phyloP scores from a whole-genome alignment of 2,329 filamentous ascomycete genomes.

The Colletotrichum lupini region DNA sequence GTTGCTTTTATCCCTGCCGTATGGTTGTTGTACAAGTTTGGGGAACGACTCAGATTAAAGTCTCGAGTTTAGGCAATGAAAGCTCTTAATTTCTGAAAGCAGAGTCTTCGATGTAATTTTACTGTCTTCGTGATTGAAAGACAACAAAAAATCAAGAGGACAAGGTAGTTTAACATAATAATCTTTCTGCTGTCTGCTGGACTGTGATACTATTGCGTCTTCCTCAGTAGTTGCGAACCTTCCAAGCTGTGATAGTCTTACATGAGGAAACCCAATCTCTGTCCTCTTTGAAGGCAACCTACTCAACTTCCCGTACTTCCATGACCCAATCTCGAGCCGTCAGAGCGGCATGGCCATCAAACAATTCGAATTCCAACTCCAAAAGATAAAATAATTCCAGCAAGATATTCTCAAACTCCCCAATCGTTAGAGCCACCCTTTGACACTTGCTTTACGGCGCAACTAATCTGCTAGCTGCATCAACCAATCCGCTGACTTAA shows the following conservation, averaged over 20 bases:
- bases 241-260: too few relatives aligned
- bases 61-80: too few relatives aligned
- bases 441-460: not conserved
- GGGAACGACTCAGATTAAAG: too few relatives aligned
- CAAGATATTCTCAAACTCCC: not conserved
- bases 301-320: not conserved
- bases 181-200: too few relatives aligned
- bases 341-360: not conserved
- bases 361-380: not conserved
- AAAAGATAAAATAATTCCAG: not conserved
- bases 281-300: not conserved
- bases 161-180: too few relatives aligned
- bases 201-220: too few relatives aligned
- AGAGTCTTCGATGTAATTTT: too few relatives aligned
- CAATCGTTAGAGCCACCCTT: not conserved
- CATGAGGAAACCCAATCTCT: not conserved
- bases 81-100: too few relatives aligned
- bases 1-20: constrained; percentile 51
- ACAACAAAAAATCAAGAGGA: too few relatives aligned
- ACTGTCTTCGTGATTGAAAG: too few relatives aligned
- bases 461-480: not conserved
- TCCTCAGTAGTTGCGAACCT: too few relatives aligned
- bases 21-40: too few relatives aligned
- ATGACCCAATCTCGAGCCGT: not conserved
- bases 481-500: not conserved